Evolutionary conservation across 805 yeast genomes (phyloP).

Genomic region (Saccharomycopsis fibuligera): DNA sequence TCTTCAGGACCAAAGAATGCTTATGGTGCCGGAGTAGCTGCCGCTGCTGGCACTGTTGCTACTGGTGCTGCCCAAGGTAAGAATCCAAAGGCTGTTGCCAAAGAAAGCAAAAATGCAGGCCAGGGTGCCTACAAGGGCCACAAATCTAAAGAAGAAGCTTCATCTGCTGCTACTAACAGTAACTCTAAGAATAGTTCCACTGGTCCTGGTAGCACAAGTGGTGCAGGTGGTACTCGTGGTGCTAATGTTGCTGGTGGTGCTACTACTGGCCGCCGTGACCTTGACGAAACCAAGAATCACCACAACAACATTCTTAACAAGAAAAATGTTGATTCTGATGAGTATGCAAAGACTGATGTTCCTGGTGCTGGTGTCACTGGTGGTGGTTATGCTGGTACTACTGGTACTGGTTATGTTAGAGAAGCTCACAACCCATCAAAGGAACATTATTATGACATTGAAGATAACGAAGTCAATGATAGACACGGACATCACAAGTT

Average conservation of each 20-base stretch:
- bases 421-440: neutral
- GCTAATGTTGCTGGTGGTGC: neutral
- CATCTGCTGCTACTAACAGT: no score
- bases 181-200: no score
- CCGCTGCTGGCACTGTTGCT: neutral
- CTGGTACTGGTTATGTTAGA: neutral
- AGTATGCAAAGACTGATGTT: neutral
- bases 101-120: neutral
- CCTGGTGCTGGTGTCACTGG: conserved; percentile 1
- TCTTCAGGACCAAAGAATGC: neutral
- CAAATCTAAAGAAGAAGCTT: neutral
- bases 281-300: no score
- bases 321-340: neutral
- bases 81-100: neutral
- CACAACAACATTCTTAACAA: no score
- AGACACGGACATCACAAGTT: neutral
- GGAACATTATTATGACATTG: no score
- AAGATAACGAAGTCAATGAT: no score
- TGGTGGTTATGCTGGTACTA: neutral
- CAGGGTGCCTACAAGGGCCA: neutral
- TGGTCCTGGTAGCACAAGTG: neutral
- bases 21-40: neutral
- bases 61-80: neutral
- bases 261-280: no score
- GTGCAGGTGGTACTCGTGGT: neutral